These are phyloP conservation scores for Auriscalpium microsporum DNA, from an alignment of 768 basidiomycete species.

Conservation along the genomic window DNA sequence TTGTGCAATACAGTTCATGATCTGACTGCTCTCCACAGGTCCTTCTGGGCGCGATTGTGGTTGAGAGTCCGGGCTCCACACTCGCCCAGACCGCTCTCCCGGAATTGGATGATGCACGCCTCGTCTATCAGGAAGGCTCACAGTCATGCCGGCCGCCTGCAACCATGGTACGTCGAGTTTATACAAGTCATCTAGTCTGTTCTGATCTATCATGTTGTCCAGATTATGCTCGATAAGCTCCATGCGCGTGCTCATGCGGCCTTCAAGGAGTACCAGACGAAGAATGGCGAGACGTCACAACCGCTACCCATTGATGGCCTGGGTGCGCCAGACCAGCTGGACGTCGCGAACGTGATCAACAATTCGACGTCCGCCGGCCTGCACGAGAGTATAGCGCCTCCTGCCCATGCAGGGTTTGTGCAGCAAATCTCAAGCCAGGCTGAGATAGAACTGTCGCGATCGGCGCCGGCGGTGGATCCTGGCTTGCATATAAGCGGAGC, in stretches of 20 bases:
- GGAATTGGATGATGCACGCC: constrained; percentile 29
- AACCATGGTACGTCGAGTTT: neutral
- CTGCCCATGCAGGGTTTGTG: neutral
- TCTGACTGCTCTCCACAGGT: constrained; percentile 26
- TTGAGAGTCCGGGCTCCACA: constrained; percentile 36
- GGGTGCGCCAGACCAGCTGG: neutral
- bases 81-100: constrained; percentile 32
- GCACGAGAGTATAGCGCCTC: neutral
- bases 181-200: neutral
- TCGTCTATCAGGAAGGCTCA: constrained; percentile 38
- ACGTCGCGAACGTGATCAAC: neutral
- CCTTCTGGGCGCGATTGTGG: constrained; percentile 37
- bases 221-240: neutral
- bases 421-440: neutral
- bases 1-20: neutral
- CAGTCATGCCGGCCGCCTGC: constrained; percentile 25
- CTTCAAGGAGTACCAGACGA: neutral
- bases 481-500: neutral
- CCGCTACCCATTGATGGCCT: neutral
- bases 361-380: neutral
- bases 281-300: neutral
- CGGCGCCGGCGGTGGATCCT: neutral
- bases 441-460: neutral
- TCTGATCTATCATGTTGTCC: neutral
- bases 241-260: neutral